Conservation (phyloP, 169 alveolate genomes). For the Babesia caballi region DNA sequence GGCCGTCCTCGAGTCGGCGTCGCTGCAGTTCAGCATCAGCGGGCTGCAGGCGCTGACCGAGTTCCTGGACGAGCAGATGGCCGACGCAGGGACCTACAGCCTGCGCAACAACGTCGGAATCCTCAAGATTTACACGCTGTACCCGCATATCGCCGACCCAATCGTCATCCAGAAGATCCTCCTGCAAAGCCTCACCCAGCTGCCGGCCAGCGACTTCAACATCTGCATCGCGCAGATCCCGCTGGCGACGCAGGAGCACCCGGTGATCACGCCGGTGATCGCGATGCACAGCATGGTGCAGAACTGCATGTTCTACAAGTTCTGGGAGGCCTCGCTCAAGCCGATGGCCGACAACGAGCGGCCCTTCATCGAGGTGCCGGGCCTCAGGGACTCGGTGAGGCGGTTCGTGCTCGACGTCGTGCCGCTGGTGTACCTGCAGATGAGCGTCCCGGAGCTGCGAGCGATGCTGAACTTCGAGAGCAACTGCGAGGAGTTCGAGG, state of each 20-base stretch:
- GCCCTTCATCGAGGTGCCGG: slow-evolving; percentile 52
- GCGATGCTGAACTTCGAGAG: slow-evolving; percentile 13
- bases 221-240: slow-evolving; percentile 63
- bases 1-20: slow-evolving; percentile 44
- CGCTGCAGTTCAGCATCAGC: slow-evolving; percentile 38
- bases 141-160: slow-evolving; percentile 27
- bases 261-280: slow-evolving; percentile 33
- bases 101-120: slow-evolving; percentile 55
- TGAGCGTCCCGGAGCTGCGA: slow-evolving; percentile 48
- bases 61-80: slow-evolving; percentile 48
- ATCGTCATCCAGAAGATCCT: slow-evolving; percentile 53
- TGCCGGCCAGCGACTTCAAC: slow-evolving; percentile 59
- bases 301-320: slow-evolving; percentile 39
- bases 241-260: slow-evolving; percentile 39
- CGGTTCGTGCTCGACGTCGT: slow-evolving; percentile 48
- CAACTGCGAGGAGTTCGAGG: slow-evolving; percentile 56
- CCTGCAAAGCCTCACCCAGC: slow-evolving; percentile 40
- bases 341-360: slow-evolving; percentile 1
- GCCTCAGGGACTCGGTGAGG: slow-evolving; percentile 40
- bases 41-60: slow-evolving; percentile 52
- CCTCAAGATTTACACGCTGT: slow-evolving; percentile 48
- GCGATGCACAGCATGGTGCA: slow-evolving; percentile 52
- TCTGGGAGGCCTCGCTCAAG: slow-evolving; percentile 50
- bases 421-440: slow-evolving; percentile 55
- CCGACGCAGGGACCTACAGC: slow-evolving; percentile 42